A percentile compares a stretch with the other conserved stretches of the same genome.
Conservation (phyloP, 2,329 filamentous ascomycete species). For the Ambrosiella xylebori region DNA sequence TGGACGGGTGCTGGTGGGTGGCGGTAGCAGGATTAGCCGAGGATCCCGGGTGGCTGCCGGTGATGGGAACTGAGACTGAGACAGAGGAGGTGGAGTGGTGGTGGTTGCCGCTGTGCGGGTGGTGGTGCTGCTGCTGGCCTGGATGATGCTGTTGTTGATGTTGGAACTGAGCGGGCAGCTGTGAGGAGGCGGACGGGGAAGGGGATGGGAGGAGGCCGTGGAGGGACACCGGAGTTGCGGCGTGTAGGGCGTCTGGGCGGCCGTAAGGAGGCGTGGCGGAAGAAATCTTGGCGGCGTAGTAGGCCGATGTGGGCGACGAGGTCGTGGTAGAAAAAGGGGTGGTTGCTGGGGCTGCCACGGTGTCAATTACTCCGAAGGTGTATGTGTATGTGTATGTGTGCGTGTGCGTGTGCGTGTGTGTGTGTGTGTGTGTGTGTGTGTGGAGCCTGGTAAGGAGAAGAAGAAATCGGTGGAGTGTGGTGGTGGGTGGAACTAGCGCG, state of each 20-base stretch:
- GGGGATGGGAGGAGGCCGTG: neutral
- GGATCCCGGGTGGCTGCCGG: conserved; percentile 1
- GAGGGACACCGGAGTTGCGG: neutral
- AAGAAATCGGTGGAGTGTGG: neutral
- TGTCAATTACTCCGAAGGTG: neutral
- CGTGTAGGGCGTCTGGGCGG: neutral
- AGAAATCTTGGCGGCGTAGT: neutral
- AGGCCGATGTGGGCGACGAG: conserved; percentile 1
- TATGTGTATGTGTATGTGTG: too few species aligned
- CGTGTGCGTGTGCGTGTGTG: too few species aligned
- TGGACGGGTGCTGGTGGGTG: neutral
- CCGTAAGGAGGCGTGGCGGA: neutral
- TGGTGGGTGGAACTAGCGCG: neutral
- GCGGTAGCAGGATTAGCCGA: neutral
- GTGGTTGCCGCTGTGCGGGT: neutral
- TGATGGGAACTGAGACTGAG: neutral
- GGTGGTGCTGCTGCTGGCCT: conserved; percentile 1
- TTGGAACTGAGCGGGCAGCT: neutral
- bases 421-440: too few species aligned
- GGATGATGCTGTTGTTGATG: neutral
- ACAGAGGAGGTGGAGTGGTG: conserved; percentile 6
- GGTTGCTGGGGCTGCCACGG: neutral
- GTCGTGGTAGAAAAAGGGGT: neutral
- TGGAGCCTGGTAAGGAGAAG: neutral
- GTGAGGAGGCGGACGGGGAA: neutral